A percentile compares a stretch with the other conserved stretches of the same genome.
These are phyloP conservation scores for Cercospora nicotianae DNA, from an alignment of 2,329 filamentous ascomycete species.

Conservation along the genomic window DNA sequence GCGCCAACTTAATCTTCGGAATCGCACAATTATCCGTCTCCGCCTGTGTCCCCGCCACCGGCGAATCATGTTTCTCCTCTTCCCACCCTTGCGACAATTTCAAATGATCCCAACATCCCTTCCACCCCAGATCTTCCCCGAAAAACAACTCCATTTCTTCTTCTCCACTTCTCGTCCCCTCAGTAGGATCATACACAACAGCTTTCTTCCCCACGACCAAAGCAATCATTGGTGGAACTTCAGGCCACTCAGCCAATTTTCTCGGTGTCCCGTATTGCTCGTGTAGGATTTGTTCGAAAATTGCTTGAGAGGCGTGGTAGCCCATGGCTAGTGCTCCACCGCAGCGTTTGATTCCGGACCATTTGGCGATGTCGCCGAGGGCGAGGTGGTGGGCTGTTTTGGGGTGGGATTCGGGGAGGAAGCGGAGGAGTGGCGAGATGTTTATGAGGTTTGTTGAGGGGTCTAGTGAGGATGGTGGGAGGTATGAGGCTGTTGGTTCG, in stretches of 20 bases:
- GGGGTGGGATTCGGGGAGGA: constrained; percentile 51
- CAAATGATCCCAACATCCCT: constrained; percentile 20
- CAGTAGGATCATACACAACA: constrained; percentile 16
- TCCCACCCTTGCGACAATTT: constrained; percentile 15
- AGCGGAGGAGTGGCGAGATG: constrained; percentile 59
- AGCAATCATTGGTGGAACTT: constrained; percentile 20
- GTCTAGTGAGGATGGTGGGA: constrained; percentile 61
- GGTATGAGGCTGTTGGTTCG: constrained; percentile 61
- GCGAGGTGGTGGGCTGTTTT: constrained; percentile 66
- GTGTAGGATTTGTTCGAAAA: constrained; percentile 61
- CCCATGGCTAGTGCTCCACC: constrained; percentile 75
- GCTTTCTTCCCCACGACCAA: constrained; percentile 21
- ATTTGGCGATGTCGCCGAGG: constrained; percentile 66
- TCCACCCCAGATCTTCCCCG: constrained; percentile 20
- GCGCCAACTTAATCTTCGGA: constrained; percentile 6
- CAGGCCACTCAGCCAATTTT: constrained; percentile 13
- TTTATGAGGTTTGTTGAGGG: constrained; percentile 63
- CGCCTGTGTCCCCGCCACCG: not conserved
- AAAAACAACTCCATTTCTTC: constrained; percentile 22
- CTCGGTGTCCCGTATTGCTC: constrained; percentile 30
- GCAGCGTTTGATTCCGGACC: constrained; percentile 79
- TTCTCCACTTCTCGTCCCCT: constrained; percentile 15
- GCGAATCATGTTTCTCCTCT: constrained; percentile 1
- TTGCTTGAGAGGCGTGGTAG: constrained; percentile 64
- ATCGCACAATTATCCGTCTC: not conserved